Conservation (phyloP, 345 rosid genomes). For the Firmiana major region DNA sequence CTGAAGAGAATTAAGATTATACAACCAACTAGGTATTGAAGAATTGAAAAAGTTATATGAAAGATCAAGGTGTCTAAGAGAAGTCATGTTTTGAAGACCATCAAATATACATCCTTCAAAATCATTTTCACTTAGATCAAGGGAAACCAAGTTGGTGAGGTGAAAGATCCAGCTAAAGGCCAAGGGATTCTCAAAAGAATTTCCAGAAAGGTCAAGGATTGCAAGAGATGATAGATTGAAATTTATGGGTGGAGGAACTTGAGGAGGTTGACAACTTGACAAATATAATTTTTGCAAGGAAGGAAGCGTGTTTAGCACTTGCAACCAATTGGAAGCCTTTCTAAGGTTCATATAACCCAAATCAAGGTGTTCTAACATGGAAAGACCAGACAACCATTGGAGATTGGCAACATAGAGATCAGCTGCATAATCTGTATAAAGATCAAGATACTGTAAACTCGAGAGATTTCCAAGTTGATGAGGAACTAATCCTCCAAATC, state of each 20-base stretch:
- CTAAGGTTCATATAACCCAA: slow-evolving; percentile 19
- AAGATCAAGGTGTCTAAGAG: slow-evolving; percentile 29
- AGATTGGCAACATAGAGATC: slow-evolving; percentile 25
- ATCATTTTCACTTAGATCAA: neutral
- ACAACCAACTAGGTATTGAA: slow-evolving; percentile 32
- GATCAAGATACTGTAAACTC: slow-evolving; percentile 1
- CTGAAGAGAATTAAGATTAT: neutral
- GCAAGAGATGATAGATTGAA: neutral
- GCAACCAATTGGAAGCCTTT: slow-evolving; percentile 1
- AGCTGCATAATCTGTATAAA: neutral
- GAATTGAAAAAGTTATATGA: slow-evolving; percentile 42
- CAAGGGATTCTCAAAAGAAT: neutral
- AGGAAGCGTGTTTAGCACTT: neutral
- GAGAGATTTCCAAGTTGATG: slow-evolving; percentile 22
- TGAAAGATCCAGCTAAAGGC: neutral
- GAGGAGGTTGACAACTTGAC: neutral
- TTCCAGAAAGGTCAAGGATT: neutral
- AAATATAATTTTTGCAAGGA: neutral
- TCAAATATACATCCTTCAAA: neutral
- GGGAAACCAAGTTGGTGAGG: neutral
- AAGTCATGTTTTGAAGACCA: slow-evolving; percentile 10
- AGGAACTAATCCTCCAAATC: slow-evolving; percentile 27
- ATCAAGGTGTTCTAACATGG: slow-evolving; percentile 32
- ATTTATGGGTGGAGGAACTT: neutral
- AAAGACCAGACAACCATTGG: slow-evolving; percentile 40